Evolutionary conservation across 495 filamentous ascomycete genomes (phyloP), one percentile per base, ranked within the genome.

Genomic region (Annulohypoxylon stygium): DNA sequence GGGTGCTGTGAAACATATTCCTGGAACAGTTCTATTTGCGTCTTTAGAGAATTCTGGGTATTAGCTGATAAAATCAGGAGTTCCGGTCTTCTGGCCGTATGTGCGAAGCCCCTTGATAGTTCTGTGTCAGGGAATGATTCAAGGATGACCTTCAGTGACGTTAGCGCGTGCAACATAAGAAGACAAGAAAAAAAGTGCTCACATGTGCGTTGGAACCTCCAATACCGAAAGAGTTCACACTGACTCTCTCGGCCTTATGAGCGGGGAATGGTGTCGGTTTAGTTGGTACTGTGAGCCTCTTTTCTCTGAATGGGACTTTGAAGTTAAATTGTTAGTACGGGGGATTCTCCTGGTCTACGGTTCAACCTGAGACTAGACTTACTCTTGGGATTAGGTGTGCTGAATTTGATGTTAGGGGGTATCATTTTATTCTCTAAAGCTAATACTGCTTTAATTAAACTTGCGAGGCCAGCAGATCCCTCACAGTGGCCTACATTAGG

Each of bases 401-500:
- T 67, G 60, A 78, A 78, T 20, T 77, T 75, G 33, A 86, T 75
- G 69, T 80, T 81, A 18, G 81, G 78, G 14, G 74, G 73, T 67
- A 84, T 78, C 57, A 76, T 72, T 50, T 76, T 81, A 53, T 82
- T 81, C 65, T 89, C 84, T 20, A 89, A 71, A 70, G 83, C 83
- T 66, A 87, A 66, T 4, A 83, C 75, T 0, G 80, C 80, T 68
- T 89, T 89, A 55, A 89, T 85, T 7, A 89, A 60, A 18, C 81
- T 82, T 0, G 82, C 79, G 18, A 89, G 71, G 1, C 87, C 86
- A 57, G 79, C 76, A 0, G 82, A 78, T 3, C 79, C 85, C 72
- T 88, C 87, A 7, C 78, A 64, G 61, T 89, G 87, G 5, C 87
- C 85, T 26, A 87, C 80, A 65, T 87, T 86, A 0, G 83, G 81